Percentiles rank a stretch among this genome's conserved stretches.
Evolutionary conservation across 805 yeast genomes (phyloP).

Genomic region (Sugiyamaella lignohabitans): DNA sequence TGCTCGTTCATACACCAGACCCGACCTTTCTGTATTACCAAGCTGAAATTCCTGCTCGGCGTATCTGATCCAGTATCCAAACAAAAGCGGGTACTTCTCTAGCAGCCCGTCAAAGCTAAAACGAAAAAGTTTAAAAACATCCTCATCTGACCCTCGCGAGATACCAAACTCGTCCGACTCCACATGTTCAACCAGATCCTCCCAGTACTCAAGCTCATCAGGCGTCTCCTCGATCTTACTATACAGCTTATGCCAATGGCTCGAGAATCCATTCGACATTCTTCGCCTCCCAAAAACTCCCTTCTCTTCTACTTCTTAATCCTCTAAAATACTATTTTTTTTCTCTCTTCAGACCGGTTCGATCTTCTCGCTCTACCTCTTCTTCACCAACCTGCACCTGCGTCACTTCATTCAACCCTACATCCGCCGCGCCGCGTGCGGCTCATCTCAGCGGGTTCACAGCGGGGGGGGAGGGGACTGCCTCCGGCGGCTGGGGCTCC

Average conservation of each 20-base stretch:
- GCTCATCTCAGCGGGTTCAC: no score
- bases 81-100: slow-evolving; percentile 31
- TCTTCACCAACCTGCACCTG: no score
- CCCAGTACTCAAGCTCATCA: slow-evolving; percentile 32
- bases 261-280: not conserved
- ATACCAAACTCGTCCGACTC: slow-evolving; percentile 29
- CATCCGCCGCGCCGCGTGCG: no score
- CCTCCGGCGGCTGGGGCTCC: no score
- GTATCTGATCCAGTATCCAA: slow-evolving; percentile 38
- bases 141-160: slow-evolving; percentile 26
- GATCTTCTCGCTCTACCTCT: no score
- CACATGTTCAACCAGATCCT: slow-evolving; percentile 26
- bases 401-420: no score
- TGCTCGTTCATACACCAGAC: slow-evolving; percentile 31
- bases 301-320: no score
- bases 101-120: slow-evolving; percentile 29
- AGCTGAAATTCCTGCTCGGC: slow-evolving; percentile 34
- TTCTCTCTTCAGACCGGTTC: no score
- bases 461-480: no score
- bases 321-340: no score
- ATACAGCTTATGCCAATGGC: slow-evolving; percentile 19
- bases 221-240: slow-evolving; percentile 19
- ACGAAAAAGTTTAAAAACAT: slow-evolving; percentile 24
- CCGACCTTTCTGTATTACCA: slow-evolving; percentile 28
- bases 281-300: not conserved